Evolutionary conservation across 768 basidiomycete genomes (phyloP).

Genomic region (Boletus rubropictus): DNA sequence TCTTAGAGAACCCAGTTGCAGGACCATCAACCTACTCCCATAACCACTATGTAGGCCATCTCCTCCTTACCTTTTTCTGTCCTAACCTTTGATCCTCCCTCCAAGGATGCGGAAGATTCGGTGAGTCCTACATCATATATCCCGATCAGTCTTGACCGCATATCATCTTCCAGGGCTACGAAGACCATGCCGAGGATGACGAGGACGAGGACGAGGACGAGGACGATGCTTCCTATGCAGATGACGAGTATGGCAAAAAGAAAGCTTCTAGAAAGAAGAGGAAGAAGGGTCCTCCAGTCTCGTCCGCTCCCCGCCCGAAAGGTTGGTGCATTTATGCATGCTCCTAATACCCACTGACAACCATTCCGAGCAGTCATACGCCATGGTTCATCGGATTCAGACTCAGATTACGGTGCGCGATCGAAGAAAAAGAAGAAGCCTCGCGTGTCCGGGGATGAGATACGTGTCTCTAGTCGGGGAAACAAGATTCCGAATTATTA

Average conservation of each 20-base stretch:
- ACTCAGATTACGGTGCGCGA: constrained; percentile 81
- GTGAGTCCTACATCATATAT: constrained; percentile 14
- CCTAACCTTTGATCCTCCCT: neutral
- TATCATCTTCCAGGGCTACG: constrained; percentile 56
- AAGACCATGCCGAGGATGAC: constrained; percentile 45
- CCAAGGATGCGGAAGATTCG: constrained; percentile 31
- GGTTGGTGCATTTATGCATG: constrained; percentile 34
- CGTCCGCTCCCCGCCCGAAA: constrained; percentile 49
- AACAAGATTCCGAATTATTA: constrained; percentile 80
- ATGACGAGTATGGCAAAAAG: constrained; percentile 71
- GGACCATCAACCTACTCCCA: constrained; percentile 42
- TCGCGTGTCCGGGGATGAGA: constrained; percentile 54
- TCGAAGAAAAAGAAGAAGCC: constrained; percentile 81
- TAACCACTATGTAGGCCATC: constrained; percentile 54
- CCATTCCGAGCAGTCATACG: constrained; percentile 41
- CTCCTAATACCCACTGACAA: constrained; percentile 4
- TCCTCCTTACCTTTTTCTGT: constrained; percentile 4
- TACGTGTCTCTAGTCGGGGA: constrained; percentile 71
- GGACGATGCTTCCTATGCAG: constrained; percentile 73
- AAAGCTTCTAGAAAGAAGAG: constrained; percentile 67
- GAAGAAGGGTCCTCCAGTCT: constrained; percentile 36
- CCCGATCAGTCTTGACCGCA: constrained; percentile 17
- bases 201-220: constrained; percentile 67
- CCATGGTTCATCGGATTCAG: constrained; percentile 67
- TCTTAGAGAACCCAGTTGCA: constrained; percentile 33